Conservation (phyloP, 2,329 filamentous ascomycete genomes). For the Neofusicoccum laricinum region DNA sequence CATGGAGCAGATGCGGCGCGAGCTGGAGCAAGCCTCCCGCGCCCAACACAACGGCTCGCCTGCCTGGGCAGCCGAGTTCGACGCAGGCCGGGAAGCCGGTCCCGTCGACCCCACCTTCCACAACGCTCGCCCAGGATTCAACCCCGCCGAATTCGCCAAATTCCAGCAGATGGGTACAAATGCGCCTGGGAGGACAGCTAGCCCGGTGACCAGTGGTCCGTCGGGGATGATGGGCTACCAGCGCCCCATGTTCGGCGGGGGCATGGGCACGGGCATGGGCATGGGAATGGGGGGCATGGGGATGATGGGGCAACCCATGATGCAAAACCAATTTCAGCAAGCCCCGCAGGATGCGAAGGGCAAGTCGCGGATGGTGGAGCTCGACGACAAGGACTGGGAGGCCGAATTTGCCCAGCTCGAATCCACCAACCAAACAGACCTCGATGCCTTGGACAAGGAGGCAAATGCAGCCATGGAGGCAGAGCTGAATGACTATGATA, state of each 20-base stretch:
- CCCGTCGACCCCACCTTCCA: slow-evolving; percentile 69
- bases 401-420: slow-evolving; percentile 92
- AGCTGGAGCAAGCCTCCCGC: slow-evolving; percentile 55
- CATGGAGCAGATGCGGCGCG: slow-evolving; percentile 65
- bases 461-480: slow-evolving; percentile 75
- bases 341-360: slow-evolving; percentile 68
- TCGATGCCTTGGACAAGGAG: slow-evolving; percentile 54
- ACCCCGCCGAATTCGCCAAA: slow-evolving; percentile 78
- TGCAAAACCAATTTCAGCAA: slow-evolving; percentile 46
- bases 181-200: slow-evolving; percentile 57
- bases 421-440: slow-evolving; percentile 56
- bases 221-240: slow-evolving; percentile 53
- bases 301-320: slow-evolving; percentile 26
- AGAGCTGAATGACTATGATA: slow-evolving; percentile 87
- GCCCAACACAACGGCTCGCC: slow-evolving; percentile 51
- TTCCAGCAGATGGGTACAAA: slow-evolving; percentile 74
- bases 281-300: slow-evolving; percentile 38
- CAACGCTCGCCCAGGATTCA: slow-evolving; percentile 58
- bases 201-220: slow-evolving; percentile 48
- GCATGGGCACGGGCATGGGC: slow-evolving; percentile 53
- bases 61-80: slow-evolving; percentile 64
- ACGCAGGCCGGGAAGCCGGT: slow-evolving; percentile 56
- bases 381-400: slow-evolving; percentile 93
- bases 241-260: slow-evolving; percentile 51
- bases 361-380: slow-evolving; percentile 78